Evolutionary conservation across 495 filamentous ascomycete species (phyloP), one percentile per base, ranked within the genome.

Genomic region (Xylaria acuta): DNA sequence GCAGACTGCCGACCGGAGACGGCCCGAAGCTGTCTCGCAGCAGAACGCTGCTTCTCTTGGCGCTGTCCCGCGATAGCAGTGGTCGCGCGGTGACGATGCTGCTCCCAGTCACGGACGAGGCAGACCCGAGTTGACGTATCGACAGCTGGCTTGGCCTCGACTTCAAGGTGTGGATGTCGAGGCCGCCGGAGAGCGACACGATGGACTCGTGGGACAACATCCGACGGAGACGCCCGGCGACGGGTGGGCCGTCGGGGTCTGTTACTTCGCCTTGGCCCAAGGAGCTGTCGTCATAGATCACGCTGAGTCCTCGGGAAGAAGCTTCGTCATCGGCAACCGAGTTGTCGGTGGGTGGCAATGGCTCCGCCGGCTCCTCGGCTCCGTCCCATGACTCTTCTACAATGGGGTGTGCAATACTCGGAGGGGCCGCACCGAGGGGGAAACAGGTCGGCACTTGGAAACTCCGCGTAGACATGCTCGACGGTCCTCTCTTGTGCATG

Each of bases 161-260:
- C 69, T 84, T 84, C 27, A 89, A 80, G 0, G 86, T 88, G 74
- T 88, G 87, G 22, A 88, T 88, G 74, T 88, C 86, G 64, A 88
- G 81, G 0, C 84, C 84, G 56, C 87, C 86, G 11, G 85, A 82
- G 1, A 88, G 78, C 0, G 86, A 88, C 70, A 88, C 81, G 70
- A 89, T 85, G 47, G 86, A 88, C 73, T 89, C 86, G 59, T 88
- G 86, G 1, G 86, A 88, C 12, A 83, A 53, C 1, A 81, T 74
- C 5, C 86, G 83, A 4, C 82, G 84, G 18, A 85, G 72, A 25
- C 72, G 49, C 8, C 64, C 30, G 16, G 38, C 40, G 25, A 22
- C 25, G 60, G 75, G 70, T 18, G 72, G 67, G 3, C 20, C 32
- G 4, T 73, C 59, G 40, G 77, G 60, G n/a, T 70, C 69, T 11